Evolutionary conservation across 176 grass and related monocot genomes (phyloP).

Genomic region (Oryza officinalis): DNA sequence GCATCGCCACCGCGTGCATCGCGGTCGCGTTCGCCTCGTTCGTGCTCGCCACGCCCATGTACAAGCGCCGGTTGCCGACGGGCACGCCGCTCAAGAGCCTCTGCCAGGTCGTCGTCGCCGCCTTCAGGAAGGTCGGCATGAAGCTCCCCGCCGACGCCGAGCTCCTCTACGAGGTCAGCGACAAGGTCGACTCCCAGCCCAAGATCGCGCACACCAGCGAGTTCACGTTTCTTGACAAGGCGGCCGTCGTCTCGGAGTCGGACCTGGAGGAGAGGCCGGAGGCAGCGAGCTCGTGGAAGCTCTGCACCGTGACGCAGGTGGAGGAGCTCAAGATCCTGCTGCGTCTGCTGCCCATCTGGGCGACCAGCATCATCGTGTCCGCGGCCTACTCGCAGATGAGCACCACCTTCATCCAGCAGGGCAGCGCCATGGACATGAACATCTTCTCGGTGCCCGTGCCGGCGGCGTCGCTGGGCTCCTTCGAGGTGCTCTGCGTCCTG

Average conservation of each 20-base stretch:
- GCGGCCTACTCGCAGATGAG: conserved; percentile 69
- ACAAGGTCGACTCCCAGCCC: conserved; percentile 38
- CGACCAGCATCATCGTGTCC: conserved; percentile 55
- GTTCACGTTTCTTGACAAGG: conserved; percentile 63
- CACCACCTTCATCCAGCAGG: conserved; percentile 83
- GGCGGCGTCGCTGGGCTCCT: conserved; percentile 60
- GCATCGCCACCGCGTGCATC: conserved; percentile 61
- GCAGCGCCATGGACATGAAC: conserved; percentile 56
- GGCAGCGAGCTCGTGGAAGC: conserved; percentile 41
- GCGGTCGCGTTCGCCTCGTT: conserved; percentile 58
- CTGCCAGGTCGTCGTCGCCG: conserved; percentile 57
- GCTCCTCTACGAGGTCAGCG: conserved; percentile 52
- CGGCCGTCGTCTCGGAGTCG: conserved; percentile 46
- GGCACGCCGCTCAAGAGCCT: conserved; percentile 67
- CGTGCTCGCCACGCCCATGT: conserved; percentile 56
- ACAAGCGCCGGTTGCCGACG: conserved; percentile 50
- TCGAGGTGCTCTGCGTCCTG: conserved; percentile 62
- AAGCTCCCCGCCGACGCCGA: conserved; percentile 24
- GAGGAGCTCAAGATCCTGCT: conserved; percentile 78
- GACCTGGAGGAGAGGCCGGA: conserved; percentile 40
- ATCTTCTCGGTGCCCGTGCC: conserved; percentile 54
- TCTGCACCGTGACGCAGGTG: conserved; percentile 75
- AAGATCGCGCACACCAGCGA: conserved; percentile 65
- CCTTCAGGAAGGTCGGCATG: conserved; percentile 41
- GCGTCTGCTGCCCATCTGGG: conserved; percentile 61